These are phyloP conservation scores for Cokeromyces recurvatus DNA, from an alignment of 371 early-diverging fungal species.

Conservation along the genomic window DNA sequence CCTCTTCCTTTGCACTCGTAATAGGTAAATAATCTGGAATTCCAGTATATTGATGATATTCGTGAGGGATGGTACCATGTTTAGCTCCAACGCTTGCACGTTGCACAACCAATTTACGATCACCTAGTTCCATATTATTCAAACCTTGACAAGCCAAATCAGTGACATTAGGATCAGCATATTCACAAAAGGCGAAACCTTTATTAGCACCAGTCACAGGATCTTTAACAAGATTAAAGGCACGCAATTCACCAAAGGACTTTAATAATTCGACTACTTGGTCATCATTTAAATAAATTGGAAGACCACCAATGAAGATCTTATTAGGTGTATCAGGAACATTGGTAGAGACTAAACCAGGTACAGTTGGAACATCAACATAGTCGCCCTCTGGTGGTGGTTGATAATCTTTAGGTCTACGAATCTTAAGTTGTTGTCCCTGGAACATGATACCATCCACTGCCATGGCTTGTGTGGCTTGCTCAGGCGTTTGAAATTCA, in stretches of 20 bases:
- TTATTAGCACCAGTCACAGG: conserved; percentile 74
- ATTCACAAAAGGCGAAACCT: conserved; percentile 98
- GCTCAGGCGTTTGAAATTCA: conserved; percentile 69
- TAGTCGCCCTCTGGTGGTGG: conserved; percentile 54
- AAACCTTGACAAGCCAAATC: conserved; percentile 93
- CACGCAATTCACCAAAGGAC: conserved; percentile 88
- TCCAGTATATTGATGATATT: conserved; percentile 7
- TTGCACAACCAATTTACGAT: conserved; percentile 91
- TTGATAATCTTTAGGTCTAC: conserved; percentile 93
- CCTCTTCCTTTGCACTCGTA: conserved; percentile 44
- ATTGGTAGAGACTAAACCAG: conserved; percentile 72
- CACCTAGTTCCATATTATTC: conserved; percentile 94
- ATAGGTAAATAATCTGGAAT: conserved; percentile 19
- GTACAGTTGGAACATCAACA: conserved; percentile 3
- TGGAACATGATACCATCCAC: conserved; percentile 89
- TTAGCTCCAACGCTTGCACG: conserved; percentile 86
- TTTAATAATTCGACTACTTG: conserved; percentile 91
- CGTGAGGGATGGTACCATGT: conserved; percentile 23
- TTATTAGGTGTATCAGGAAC: conserved; percentile 91
- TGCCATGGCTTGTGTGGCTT: conserved; percentile 88
- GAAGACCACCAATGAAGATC: conserved; percentile 92
- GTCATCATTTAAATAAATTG: conserved; percentile 84
- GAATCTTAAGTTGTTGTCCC: conserved; percentile 82
- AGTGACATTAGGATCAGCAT: conserved; percentile 80
- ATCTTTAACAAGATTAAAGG: conserved; percentile 93